Conservation (phyloP, 768 basidiomycete species). For the Rhodosporidiobolus sp. region DNA sequence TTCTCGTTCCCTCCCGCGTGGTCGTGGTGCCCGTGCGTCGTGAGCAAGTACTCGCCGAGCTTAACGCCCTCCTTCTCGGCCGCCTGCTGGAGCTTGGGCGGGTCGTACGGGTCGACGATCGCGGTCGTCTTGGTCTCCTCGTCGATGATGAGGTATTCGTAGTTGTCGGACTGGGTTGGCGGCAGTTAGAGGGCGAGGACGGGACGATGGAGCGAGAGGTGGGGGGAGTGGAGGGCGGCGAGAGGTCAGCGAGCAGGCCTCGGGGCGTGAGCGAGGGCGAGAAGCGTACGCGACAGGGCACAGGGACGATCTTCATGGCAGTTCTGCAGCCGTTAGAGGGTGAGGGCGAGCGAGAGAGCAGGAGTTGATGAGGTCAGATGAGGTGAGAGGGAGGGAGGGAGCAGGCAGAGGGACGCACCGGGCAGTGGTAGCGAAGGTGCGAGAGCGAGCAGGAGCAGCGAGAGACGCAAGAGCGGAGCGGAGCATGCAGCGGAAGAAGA, state of each 20-base stretch:
- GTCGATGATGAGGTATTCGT: slow-evolving; percentile 36
- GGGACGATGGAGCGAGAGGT: not conserved
- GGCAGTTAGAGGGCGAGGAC: not conserved
- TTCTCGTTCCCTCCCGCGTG: slow-evolving; percentile 65
- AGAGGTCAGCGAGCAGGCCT: not conserved
- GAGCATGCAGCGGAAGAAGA: not conserved
- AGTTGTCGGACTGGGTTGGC: slow-evolving; percentile 28
- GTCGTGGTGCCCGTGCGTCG: slow-evolving; percentile 89
- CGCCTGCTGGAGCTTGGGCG: slow-evolving; percentile 60
- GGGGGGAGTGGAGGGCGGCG: not conserved
- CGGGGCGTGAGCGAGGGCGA: not conserved
- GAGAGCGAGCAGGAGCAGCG: not conserved
- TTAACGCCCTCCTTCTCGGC: slow-evolving; percentile 62
- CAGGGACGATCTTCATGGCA: slow-evolving; percentile 32
- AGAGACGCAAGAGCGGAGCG: not conserved
- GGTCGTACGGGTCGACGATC: slow-evolving; percentile 73
- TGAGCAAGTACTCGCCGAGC: slow-evolving; percentile 64
- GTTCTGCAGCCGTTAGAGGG: not conserved
- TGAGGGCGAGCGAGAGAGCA: not conserved
- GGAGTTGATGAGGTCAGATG: not conserved
- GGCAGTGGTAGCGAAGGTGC: not conserved
- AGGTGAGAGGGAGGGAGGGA: too few species aligned
- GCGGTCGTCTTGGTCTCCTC: slow-evolving; percentile 59
- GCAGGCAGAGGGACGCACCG: too few species aligned
- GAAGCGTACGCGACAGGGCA: slow-evolving; percentile 31